phyloP scores from a whole-genome alignment of 2,329 filamentous ascomycete genomes.

The Pseudocercospora crystallina region DNA sequence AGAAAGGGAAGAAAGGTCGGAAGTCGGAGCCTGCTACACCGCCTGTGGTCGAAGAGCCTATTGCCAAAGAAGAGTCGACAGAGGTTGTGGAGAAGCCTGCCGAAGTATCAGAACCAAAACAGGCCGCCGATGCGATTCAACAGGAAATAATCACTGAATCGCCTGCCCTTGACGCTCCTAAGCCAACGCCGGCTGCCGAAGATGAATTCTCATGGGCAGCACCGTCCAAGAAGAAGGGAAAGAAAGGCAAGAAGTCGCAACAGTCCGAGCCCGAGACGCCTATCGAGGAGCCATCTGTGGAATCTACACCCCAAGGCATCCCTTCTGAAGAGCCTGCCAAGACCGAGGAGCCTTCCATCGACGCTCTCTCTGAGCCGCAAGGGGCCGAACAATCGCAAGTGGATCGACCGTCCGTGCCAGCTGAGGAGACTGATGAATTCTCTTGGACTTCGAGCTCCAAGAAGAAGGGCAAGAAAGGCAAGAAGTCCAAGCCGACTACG shows the following conservation, averaged over 20 bases:
- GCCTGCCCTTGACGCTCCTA: neutral
- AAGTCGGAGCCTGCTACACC: slow-evolving; percentile 1
- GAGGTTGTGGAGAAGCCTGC: no score
- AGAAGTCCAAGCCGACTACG: slow-evolving; percentile 10
- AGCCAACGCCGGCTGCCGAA: neutral
- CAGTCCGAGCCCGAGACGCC: slow-evolving; percentile 2
- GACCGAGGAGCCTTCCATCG: neutral
- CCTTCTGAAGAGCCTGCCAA: neutral
- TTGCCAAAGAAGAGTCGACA: no score
- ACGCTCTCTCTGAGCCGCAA: no score
- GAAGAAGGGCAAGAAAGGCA: slow-evolving; percentile 28
- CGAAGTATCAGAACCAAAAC: no score
- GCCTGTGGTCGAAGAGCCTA: no score
- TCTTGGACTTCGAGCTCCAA: slow-evolving; percentile 7
- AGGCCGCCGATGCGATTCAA: no score
- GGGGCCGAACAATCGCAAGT: no score
- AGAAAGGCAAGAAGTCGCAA: slow-evolving; percentile 12
- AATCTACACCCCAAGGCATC: neutral
- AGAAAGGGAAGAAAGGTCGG: slow-evolving; percentile 20
- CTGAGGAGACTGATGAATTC: slow-evolving; percentile 11
- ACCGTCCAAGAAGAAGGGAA: slow-evolving; percentile 18
- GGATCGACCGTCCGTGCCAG: neutral
- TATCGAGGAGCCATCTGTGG: neutral
- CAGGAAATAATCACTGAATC: neutral
- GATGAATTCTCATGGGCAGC: slow-evolving; percentile 5